A percentile compares a stretch with the other conserved stretches of the same genome.
These are phyloP conservation scores for Syncephalastrum sp. DNA, from an alignment of 371 early-diverging fungal species.

Conservation along the genomic window DNA sequence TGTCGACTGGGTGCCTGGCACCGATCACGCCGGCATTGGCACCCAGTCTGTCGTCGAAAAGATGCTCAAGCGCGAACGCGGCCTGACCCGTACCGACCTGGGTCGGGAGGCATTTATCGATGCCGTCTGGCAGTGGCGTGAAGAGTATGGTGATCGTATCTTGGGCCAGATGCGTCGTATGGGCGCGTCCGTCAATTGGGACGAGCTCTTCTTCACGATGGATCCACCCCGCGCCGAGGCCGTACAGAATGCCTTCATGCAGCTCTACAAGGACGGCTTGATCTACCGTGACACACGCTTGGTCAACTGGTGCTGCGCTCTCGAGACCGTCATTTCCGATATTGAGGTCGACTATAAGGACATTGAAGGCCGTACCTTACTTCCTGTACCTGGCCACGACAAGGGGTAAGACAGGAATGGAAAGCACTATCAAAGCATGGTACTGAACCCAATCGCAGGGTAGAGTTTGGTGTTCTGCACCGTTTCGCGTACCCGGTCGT, in stretches of 20 bases:
- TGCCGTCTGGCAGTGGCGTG: conserved; percentile 89
- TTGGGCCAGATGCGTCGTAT: conserved; percentile 66
- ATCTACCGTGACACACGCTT: conserved; percentile 91
- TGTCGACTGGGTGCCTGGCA: conserved; percentile 91
- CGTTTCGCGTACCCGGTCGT: conserved; percentile 65
- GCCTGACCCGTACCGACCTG: conserved; percentile 57
- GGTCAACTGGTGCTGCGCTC: conserved; percentile 94
- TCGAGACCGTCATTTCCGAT: conserved; percentile 94
- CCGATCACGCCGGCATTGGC: conserved; percentile 98
- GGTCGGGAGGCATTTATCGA: conserved; percentile 85
- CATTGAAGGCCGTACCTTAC: conserved; percentile 56
- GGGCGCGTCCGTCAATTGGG: conserved; percentile 89
- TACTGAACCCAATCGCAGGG: conserved; percentile 41
- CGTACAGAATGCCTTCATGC: conserved; percentile 89
- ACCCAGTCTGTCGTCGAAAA: conserved; percentile 97
- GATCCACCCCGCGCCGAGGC: conserved; percentile 74
- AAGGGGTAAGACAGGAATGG: conserved; percentile 56
- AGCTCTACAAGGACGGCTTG: conserved; percentile 81
- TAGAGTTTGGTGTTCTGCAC: conserved; percentile 80
- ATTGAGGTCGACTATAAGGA: conserved; percentile 87
- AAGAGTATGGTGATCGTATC: conserved; percentile 60
- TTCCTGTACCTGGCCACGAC: conserved; percentile 73
- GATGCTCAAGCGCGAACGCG: conserved; percentile 67
- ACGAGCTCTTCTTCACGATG: conserved; percentile 88
- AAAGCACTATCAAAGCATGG: not conserved